Evolutionary conservation across 2,329 filamentous ascomycete genomes (phyloP).

Genomic region (Penicillium sp.): DNA sequence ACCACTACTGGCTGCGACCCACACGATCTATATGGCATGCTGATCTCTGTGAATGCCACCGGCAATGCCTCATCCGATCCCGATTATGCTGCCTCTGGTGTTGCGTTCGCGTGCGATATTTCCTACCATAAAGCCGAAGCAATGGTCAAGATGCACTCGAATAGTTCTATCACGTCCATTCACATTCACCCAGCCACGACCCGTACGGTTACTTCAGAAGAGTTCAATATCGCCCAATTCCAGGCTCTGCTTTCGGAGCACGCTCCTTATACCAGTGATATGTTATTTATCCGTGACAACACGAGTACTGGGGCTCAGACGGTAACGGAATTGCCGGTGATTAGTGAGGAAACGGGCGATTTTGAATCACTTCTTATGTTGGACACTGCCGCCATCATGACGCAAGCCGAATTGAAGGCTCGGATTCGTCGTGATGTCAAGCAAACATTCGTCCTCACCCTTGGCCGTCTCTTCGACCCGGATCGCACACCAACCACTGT

Average conservation of each 20-base stretch:
- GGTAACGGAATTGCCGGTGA: constrained; percentile 32
- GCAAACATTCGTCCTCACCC: constrained; percentile 32
- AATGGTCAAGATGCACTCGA: constrained; percentile 33
- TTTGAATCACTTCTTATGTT: constrained; percentile 30
- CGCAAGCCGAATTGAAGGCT: constrained; percentile 23
- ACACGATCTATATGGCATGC: constrained; percentile 34
- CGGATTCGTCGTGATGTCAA: constrained; percentile 31
- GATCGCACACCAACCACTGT: constrained; percentile 21
- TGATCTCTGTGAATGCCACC: constrained; percentile 33
- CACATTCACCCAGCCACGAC: constrained; percentile 20
- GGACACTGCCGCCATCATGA: constrained; percentile 32
- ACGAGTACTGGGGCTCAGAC: constrained; percentile 26
- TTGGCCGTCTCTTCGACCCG: constrained; percentile 33
- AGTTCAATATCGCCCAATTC: constrained; percentile 35
- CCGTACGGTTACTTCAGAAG: constrained; percentile 14
- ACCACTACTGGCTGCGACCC: constrained; percentile 27
- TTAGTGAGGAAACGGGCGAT: constrained; percentile 33
- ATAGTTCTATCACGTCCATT: constrained; percentile 33
- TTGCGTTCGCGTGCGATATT: constrained; percentile 35
- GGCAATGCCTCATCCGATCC: not conserved
- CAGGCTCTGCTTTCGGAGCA: constrained; percentile 31
- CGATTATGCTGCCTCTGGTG: constrained; percentile 26
- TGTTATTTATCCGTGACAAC: constrained; percentile 33
- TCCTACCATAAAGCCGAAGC: constrained; percentile 30
- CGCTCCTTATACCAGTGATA: constrained; percentile 35